Base-by-base conservation (phyloP, 495 filamentous ascomycete species). In the Cairneyella variabilis region DNA sequence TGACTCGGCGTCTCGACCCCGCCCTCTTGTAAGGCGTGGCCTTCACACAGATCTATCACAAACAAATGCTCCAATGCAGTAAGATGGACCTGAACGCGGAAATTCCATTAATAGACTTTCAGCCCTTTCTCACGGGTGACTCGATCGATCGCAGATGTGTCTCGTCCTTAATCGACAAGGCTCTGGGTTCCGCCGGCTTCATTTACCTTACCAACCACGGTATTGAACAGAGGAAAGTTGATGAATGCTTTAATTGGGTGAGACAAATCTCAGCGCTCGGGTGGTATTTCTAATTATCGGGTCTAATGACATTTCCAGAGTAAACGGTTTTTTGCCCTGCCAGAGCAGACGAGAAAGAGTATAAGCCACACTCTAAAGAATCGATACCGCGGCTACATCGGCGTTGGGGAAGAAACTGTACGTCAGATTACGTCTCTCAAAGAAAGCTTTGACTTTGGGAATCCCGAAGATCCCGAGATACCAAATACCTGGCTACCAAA, bases 401-500 rank as follows among this genome's bases (percentile, higher is more conserved):
- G 14, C 8, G 30, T 34, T 8, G 30, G 30, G 14, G 30, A 34
- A 14, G 8, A 34, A 34, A 34, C 8, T 8, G 30, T 34, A 14
- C 30, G 30, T 14, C 8, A 34, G 14, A 34, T 14, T 34, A 34
- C 14, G 14, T 34, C 8, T 14, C 8, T 34, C 8, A 34, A 34
- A 34, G 30, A 34, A 14, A 14, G 30, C 30, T 34, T 34, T 34
- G 14, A 8, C 8, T 34, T 8, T 34, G 30, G 30, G 14, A 34
- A 34, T 34, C 30, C 30, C 30, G 8, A 14, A 14, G 30, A 34
- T 34, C 8, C 8, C 17, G 10, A 7, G 17, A 78, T 83, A 54
- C 79, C 80, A 7, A 87, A 86, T 50, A 74, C 83, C 58, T 86
- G 82, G 83, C 63, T 79, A 7, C 78, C 79, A 2, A 73, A 83